phyloP scores from a whole-genome alignment of 78 protist species.

The Dictyostelium capitatum region DNA sequence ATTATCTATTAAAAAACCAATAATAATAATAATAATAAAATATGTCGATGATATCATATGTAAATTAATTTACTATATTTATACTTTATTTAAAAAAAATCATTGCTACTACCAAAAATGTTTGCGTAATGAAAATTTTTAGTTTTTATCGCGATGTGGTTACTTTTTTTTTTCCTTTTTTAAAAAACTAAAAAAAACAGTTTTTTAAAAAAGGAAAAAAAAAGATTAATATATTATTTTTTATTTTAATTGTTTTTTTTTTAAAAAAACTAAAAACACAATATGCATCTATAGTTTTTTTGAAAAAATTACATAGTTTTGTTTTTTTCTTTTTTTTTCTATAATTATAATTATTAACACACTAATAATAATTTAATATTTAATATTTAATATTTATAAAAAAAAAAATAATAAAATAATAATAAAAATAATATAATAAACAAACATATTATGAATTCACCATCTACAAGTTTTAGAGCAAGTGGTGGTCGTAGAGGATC shows the following conservation, averaged over 20 bases:
- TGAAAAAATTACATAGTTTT: too few relatives aligned
- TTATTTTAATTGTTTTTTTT: neutral
- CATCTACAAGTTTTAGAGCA: conserved; percentile 7
- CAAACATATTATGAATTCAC: neutral
- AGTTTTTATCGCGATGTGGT: too few relatives aligned
- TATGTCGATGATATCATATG: too few relatives aligned
- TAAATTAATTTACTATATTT: too few relatives aligned
- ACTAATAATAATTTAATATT: neutral
- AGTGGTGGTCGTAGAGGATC: conserved; percentile 16
- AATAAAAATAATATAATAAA: neutral
- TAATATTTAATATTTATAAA: neutral
- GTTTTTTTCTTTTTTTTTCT: neutral
- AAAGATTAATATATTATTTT: neutral
- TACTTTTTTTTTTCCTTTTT: neutral
- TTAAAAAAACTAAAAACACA: neutral
- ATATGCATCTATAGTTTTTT: too few relatives aligned
- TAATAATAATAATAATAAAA: neutral
- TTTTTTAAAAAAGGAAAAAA: conserved; percentile 10
- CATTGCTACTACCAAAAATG: too few relatives aligned
- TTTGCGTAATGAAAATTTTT: too few relatives aligned
- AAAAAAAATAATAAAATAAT: neutral
- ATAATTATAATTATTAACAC: neutral
- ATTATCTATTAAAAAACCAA: too few relatives aligned
- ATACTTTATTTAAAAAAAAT: too few relatives aligned
- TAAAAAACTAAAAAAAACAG: neutral